Evolutionary conservation across 805 yeast species (phyloP).

Genomic region (Candida insectalens): DNA sequence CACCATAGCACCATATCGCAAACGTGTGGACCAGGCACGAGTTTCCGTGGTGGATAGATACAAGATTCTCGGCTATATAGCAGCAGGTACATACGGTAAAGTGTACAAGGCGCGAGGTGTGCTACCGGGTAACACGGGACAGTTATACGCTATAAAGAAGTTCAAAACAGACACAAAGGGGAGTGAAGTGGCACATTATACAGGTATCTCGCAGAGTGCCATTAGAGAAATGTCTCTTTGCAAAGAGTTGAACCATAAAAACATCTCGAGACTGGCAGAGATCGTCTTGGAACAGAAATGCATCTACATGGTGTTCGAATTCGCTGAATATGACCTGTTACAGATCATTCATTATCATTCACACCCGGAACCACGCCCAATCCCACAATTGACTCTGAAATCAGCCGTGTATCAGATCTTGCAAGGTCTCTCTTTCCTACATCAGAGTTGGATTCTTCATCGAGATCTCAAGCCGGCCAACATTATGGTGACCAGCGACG

Average conservation of each 20-base stretch:
- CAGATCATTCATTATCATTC: conserved; percentile 93
- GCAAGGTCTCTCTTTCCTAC: conserved; percentile 84
- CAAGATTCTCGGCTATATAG: conserved; percentile 88
- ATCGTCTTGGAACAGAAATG: conserved; percentile 80
- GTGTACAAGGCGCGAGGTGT: conserved; percentile 77
- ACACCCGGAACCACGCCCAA: conserved; percentile 73
- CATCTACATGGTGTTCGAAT: conserved; percentile 92
- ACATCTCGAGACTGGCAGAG: conserved; percentile 72
- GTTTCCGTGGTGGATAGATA: conserved; percentile 75
- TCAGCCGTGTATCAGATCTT: conserved; percentile 88
- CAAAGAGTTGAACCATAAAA: conserved; percentile 72
- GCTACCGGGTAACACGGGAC: conserved; percentile 13
- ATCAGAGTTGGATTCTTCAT: conserved; percentile 94
- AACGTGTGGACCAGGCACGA: conserved; percentile 55
- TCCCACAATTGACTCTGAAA: conserved; percentile 72
- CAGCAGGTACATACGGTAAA: conserved; percentile 96
- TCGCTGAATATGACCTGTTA: conserved; percentile 89
- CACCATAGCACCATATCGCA: conserved; percentile 49
- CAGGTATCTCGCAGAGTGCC: conserved; percentile 94
- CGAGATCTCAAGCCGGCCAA: conserved; percentile 96
- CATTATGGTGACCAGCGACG: conserved; percentile 86
- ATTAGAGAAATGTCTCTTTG: conserved; percentile 94
- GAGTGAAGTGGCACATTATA: conserved; percentile 71
- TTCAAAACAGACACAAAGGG: conserved; percentile 92
- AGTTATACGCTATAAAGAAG: conserved; percentile 80